Base-by-base conservation (phyloP, 2,329 filamentous ascomycete genomes). In the Orbilia blumenaviensis region DNA sequence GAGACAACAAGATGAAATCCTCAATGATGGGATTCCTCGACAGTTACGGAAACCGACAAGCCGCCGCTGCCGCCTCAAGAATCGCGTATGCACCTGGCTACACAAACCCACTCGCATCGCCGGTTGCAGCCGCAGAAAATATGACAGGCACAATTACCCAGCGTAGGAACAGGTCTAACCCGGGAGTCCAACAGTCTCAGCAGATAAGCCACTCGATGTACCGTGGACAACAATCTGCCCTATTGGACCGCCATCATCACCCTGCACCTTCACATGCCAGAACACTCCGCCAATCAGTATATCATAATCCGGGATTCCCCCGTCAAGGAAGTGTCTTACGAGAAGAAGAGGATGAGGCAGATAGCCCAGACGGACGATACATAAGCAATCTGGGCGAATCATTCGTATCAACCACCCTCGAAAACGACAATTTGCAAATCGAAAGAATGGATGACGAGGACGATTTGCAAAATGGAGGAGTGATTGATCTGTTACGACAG, bases 1-100 rank as follows among this genome's bases (percentile, higher is more conserved):
- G 97, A 81, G 94, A 99, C 81, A 92, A 94, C 78, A 99, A 99
- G 84, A 97, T 99, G 92, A 90, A 95, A n/a, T 92, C 93, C 14
- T 98, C 94, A 0, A 95, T 97, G 82, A 94, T 95, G 80, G 93
- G 94, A 1, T 99, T 99, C 82, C 85, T 97, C 73, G 93, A 97
- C 81, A 94, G 96, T 79, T 99, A 99, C 41, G 71, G 71, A 21
- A 60, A 52, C 9, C 54, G 71, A 36, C 69, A 74, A 46, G 36
- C 38, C 5, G 36, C 38, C 5, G 38, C 25, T 16, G 44, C 71
- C 6, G 46, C 56, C 14, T 63, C 71, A 27, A n/a, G 71, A 16
- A 58, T 52, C 23, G 67, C 52, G 25, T 75, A 67, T 27, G 63
- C 58, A 21, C 52, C 52, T 3, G 63, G 44, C 34, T 64, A 69